Conservation (phyloP, 2,329 filamentous ascomycete species). For the Salinomyces thailandicus region DNA sequence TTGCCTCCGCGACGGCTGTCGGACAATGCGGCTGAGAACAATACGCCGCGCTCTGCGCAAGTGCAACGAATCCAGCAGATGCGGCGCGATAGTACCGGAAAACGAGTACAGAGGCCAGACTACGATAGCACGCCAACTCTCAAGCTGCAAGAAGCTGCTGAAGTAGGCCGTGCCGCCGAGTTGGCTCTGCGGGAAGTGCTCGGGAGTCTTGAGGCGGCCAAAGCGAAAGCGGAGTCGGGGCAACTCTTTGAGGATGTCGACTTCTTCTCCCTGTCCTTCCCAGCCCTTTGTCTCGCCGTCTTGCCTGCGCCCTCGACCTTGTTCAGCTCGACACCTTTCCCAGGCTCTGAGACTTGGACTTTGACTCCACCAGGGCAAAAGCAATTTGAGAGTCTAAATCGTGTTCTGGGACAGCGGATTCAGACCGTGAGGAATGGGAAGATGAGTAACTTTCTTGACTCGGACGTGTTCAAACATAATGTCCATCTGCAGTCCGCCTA, state of each 20-base stretch:
- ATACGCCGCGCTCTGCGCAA: conserved; percentile 29
- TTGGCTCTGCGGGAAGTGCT: conserved; percentile 75
- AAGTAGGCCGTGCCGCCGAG: conserved; percentile 75
- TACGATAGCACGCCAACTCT: conserved; percentile 50
- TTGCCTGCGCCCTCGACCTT: conserved; percentile 72
- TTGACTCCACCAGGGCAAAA: conserved; percentile 62
- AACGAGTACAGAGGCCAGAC: conserved; percentile 31
- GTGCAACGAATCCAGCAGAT: conserved; percentile 20
- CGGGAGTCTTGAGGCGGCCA: conserved; percentile 70
- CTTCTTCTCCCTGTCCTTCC: conserved; percentile 74
- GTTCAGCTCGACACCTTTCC: conserved; percentile 68
- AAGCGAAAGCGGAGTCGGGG: conserved; percentile 41
- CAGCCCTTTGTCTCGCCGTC: conserved; percentile 70
- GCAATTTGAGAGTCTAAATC: conserved; percentile 58
- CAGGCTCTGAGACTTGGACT: conserved; percentile 71
- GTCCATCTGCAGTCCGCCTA: conserved; percentile 71
- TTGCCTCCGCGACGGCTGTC: conserved; percentile 37
- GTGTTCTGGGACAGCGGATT: conserved; percentile 21
- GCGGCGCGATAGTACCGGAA: conserved; percentile 18
- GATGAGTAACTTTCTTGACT: conserved; percentile 30
- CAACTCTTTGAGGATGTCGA: conserved; percentile 62
- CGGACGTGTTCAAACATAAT: conserved; percentile 58
- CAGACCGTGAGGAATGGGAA: conserved; percentile 14
- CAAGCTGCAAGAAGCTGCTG: conserved; percentile 50
- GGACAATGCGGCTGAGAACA: neutral